Percentiles rank a stretch among this genome's conserved stretches.
Evolutionary conservation across 2,329 filamentous ascomycete species (phyloP).

Genomic region (Didymella arachidicola): DNA sequence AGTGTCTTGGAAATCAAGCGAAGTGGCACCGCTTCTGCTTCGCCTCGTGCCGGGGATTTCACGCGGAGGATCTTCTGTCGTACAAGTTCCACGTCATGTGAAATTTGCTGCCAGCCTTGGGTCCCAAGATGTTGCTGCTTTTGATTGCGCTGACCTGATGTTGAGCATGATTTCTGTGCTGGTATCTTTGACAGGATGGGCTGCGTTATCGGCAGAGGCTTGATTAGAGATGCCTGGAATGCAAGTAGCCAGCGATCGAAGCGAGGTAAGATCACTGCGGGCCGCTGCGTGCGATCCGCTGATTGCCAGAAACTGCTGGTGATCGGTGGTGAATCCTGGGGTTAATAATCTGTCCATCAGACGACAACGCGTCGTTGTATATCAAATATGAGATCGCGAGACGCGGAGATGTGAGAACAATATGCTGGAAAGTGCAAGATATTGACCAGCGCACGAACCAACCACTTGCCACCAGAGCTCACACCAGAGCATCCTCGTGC

Average conservation of each 20-base stretch:
- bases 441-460: constrained; percentile 2
- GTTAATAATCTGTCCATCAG: constrained; percentile 4
- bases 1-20: constrained; percentile 10
- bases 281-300: constrained; percentile 10
- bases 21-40: constrained; percentile 13
- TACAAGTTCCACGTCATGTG: not conserved
- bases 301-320: not conserved
- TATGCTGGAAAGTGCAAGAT: constrained; percentile 2
- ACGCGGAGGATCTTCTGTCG: not conserved
- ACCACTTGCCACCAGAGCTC: not conserved
- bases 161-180: not conserved
- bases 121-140: not conserved
- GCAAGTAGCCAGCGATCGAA: constrained; percentile 7
- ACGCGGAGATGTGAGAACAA: constrained; percentile 5
- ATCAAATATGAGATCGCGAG: constrained; percentile 1
- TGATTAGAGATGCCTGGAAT: constrained; percentile 7
- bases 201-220: constrained; percentile 5
- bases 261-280: constrained; percentile 15
- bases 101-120: constrained; percentile 5
- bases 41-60: constrained; percentile 8
- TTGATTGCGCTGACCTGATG: not conserved
- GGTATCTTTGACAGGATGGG: not conserved
- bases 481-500: constrained; percentile 6
- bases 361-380: not conserved
- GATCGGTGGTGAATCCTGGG: constrained; percentile 1